Percentiles rank a stretch among this genome's conserved stretches.
Evolutionary conservation across 441 rosid genomes (phyloP).

Genomic region (Lepidium campestre): DNA sequence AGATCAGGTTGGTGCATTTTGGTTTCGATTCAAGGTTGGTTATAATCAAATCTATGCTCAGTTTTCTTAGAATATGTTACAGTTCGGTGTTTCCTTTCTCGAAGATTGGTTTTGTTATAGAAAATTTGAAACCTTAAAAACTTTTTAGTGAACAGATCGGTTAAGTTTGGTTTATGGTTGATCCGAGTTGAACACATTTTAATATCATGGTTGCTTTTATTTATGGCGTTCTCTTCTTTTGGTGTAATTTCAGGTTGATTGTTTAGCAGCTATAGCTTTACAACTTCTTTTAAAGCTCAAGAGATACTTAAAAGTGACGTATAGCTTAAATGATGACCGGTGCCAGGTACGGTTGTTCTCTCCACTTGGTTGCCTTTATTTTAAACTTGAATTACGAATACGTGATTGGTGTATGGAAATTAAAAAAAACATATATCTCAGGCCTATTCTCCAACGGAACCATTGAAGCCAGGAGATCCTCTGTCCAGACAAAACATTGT

Average conservation of each 20-base stretch:
- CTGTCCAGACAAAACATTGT: conserved; percentile 71
- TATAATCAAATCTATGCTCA: neutral
- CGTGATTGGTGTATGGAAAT: neutral
- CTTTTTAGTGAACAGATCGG: neutral
- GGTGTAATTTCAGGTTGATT: conserved; percentile 51
- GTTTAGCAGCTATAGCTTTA: conserved; percentile 72
- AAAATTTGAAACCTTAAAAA: neutral
- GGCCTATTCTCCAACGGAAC: conserved; percentile 89
- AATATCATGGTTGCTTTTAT: neutral
- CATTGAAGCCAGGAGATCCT: conserved; percentile 67
- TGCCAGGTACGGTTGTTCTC: conserved; percentile 63
- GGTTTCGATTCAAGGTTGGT: neutral
- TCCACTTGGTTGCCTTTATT: neutral
- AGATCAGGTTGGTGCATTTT: neutral
- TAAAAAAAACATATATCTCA: conserved; percentile 11
- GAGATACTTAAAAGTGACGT: conserved; percentile 80
- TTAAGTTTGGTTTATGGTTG: neutral
- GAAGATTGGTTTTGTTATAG: neutral
- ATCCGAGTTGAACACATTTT: neutral
- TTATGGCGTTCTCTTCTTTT: neutral
- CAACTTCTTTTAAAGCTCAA: conserved; percentile 93
- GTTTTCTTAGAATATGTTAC: neutral
- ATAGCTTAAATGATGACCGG: conserved; percentile 84
- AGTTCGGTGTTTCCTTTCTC: neutral
- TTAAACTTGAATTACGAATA: neutral